Conservation (phyloP, 1,139 yeast species). For the Pneumocystis oryctolagi region DNA sequence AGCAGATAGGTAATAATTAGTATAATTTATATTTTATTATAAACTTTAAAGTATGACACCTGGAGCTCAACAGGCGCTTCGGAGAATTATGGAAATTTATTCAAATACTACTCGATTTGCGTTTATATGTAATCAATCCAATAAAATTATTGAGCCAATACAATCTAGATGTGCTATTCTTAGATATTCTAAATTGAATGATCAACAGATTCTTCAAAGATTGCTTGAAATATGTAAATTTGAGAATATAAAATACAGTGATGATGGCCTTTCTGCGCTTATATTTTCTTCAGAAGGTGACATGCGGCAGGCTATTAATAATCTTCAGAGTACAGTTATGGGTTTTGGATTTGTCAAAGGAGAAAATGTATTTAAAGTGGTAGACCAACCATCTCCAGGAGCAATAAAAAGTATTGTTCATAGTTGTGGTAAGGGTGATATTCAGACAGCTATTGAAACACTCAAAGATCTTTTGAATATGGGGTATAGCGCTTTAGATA, state of each 20-base stretch:
- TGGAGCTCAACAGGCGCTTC: constrained; percentile 92
- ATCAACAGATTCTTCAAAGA: constrained; percentile 70
- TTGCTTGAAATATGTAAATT: constrained; percentile 53
- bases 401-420: constrained; percentile 62
- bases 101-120: constrained; percentile 92
- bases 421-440: constrained; percentile 35
- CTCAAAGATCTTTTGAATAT: constrained; percentile 65
- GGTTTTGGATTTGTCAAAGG: constrained; percentile 86
- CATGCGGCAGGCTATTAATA: constrained; percentile 95
- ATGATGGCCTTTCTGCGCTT: constrained; percentile 85
- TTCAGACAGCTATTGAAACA: constrained; percentile 55
- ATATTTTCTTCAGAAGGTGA: constrained; percentile 98
- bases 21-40: background rate
- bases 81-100: constrained; percentile 94
- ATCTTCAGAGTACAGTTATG: constrained; percentile 81
- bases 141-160: constrained; percentile 87
- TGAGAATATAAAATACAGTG: constrained; percentile 65
- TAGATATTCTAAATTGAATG: constrained; percentile 65
- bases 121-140: constrained; percentile 90
- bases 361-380: constrained; percentile 84
- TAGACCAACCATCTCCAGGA: constrained; percentile 91
- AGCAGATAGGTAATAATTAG: constrained; percentile 39
- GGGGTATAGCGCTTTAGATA: constrained; percentile 89
- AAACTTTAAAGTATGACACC: constrained; percentile 62
- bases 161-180: constrained; percentile 94